Percentiles rank a stretch among this genome's conserved stretches.
These are phyloP conservation scores for Solanum chacoense DNA, from an alignment of 305 asterid species.

Conservation along the genomic window DNA sequence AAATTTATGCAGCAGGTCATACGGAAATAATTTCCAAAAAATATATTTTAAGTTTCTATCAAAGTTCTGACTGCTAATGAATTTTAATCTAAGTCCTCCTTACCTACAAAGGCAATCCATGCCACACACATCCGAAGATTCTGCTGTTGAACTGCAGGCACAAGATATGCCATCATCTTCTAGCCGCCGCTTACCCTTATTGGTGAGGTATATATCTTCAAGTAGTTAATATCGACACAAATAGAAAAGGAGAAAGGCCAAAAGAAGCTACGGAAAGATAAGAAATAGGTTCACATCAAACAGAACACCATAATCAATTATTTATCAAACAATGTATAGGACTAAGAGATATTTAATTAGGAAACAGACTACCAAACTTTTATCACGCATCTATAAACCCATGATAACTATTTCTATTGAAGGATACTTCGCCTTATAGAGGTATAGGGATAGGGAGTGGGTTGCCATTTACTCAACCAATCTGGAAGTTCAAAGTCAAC, in stretches of 20 bases:
- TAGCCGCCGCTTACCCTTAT: constrained; percentile 66
- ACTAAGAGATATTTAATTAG: background rate
- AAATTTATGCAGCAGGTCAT: background rate
- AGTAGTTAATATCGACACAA: constrained; percentile 26
- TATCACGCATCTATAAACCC: background rate
- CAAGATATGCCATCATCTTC: constrained; percentile 91
- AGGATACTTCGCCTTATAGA: constrained; percentile 92
- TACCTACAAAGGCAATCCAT: constrained; percentile 92
- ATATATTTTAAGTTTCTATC: background rate
- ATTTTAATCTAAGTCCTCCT: constrained; percentile 10
- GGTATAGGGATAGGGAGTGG: constrained; percentile 33
- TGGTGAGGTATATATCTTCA: constrained; percentile 71
- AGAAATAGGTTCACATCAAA: background rate
- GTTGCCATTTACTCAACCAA: constrained; percentile 52
- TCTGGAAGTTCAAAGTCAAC: constrained; percentile 92
- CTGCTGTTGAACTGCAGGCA: constrained; percentile 63
- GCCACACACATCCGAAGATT: constrained; percentile 66
- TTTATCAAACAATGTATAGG: background rate
- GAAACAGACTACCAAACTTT: background rate
- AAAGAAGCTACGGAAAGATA: background rate
- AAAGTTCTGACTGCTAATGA: background rate
- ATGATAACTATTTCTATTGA: background rate
- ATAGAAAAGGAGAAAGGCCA: background rate
- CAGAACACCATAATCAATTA: background rate
- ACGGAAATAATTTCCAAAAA: background rate